Conservation (phyloP, 1,284 basidiomycete genomes). For the Ustilago nuda region DNA sequence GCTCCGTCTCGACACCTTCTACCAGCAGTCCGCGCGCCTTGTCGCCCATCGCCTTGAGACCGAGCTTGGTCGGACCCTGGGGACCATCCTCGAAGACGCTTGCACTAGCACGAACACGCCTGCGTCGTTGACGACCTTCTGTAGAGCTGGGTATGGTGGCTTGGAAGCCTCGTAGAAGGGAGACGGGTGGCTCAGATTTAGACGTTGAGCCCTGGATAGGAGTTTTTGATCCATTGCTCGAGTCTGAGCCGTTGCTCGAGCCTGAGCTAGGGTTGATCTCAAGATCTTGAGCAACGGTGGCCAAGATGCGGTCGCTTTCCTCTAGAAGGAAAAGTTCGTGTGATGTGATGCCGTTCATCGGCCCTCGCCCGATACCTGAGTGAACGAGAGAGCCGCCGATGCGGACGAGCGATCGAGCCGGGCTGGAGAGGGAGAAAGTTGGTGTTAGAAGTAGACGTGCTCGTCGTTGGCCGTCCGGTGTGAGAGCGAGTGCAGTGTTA, state of each 20-base stretch:
- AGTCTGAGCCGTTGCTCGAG: constrained; percentile 11
- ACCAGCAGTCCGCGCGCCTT: constrained; percentile 61
- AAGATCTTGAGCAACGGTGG: constrained; percentile 51
- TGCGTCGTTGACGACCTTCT: constrained; percentile 57
- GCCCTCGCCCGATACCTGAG: constrained; percentile 58
- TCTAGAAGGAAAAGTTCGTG: constrained; percentile 65
- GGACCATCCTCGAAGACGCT: constrained; percentile 51
- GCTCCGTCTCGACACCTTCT: constrained; percentile 42
- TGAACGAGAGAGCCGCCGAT: constrained; percentile 58
- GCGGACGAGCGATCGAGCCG: constrained; percentile 63
- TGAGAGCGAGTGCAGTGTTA: constrained; percentile 52
- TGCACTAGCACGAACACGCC: constrained; percentile 51
- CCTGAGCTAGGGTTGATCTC: constrained; percentile 28
- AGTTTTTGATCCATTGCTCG: constrained; percentile 12
- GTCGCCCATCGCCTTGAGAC: constrained; percentile 62
- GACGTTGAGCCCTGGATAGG: constrained; percentile 33
- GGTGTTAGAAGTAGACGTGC: constrained; percentile 57
- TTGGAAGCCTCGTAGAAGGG: constrained; percentile 66
- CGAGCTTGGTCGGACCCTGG: constrained; percentile 51
- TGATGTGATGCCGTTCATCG: constrained; percentile 58
- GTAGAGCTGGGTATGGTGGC: constrained; percentile 64
- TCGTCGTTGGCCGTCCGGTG: constrained; percentile 52
- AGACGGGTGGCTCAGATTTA: constrained; percentile 52
- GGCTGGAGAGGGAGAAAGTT: constrained; percentile 60
- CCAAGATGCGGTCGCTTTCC: constrained; percentile 64